These are phyloP conservation scores for Xylariaceae sp. DNA, from an alignment of 2,329 filamentous ascomycete genomes.

Conservation along the genomic window DNA sequence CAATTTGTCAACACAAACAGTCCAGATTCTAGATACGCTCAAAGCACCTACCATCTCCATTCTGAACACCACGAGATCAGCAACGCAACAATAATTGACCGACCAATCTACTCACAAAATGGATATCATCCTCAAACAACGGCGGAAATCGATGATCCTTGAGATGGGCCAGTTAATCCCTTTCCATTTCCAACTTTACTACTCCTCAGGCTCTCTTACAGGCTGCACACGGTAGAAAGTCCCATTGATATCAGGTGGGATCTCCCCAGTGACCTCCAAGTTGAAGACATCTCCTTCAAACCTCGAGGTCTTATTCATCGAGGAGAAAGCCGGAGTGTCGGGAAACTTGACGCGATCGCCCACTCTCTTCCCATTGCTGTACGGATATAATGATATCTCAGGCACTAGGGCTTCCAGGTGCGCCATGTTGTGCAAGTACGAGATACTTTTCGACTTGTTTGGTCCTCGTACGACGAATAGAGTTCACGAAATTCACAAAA, in stretches of 20 bases:
- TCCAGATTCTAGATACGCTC: background rate
- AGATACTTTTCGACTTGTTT: no score
- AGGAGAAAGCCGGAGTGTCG: conserved; percentile 30
- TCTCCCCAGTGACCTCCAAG: conserved; percentile 38
- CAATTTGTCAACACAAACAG: conserved; percentile 23
- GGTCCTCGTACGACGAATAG: no score
- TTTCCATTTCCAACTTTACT: background rate
- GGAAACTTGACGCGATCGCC: conserved; percentile 32
- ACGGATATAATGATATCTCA: conserved; percentile 29
- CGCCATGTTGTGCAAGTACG: conserved; percentile 25
- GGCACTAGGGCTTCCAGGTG: conserved; percentile 34
- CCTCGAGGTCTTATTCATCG: conserved; percentile 36
- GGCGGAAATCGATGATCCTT: conserved; percentile 51
- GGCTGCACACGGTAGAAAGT: conserved; percentile 50
- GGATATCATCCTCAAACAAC: conserved; percentile 48
- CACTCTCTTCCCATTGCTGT: conserved; percentile 27
- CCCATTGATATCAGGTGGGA: conserved; percentile 42
- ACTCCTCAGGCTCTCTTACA: conserved; percentile 10
- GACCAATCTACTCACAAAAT: conserved; percentile 22
- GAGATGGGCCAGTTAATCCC: background rate
- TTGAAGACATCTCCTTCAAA: conserved; percentile 39
- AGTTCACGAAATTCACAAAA: no score
- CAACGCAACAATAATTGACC: background rate
- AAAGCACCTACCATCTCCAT: conserved; percentile 24
- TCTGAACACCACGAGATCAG: conserved; percentile 17